phyloP scores from a whole-genome alignment of 2,329 filamentous ascomycete genomes.

The Talaromyces rugulosus region DNA sequence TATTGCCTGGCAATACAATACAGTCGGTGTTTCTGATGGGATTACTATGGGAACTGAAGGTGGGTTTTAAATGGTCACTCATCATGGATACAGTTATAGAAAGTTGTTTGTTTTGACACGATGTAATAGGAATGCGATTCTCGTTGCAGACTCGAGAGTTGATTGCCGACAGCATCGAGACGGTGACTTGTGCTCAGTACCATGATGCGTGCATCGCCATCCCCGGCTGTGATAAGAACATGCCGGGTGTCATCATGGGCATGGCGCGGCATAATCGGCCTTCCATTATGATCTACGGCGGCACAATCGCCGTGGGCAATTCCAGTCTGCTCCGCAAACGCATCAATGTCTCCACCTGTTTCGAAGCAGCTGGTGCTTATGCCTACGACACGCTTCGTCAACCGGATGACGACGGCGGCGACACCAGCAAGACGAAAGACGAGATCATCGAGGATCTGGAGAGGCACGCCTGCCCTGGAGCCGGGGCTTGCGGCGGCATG shows the following conservation, averaged over 20 bases:
- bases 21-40: constrained; percentile 81
- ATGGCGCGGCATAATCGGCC: constrained; percentile 88
- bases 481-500: constrained; percentile 85
- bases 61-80: constrained; percentile 31
- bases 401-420: constrained; percentile 61
- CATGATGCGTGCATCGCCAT: constrained; percentile 93
- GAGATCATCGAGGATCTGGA: constrained; percentile 84
- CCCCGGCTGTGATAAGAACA: constrained; percentile 95
- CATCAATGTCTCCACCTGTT: constrained; percentile 85
- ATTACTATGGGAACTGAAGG: constrained; percentile 95
- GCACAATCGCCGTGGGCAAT: constrained; percentile 84
- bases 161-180: constrained; percentile 92
- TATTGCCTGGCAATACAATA: constrained; percentile 94
- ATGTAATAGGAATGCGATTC: constrained; percentile 74
- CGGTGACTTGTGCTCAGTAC: constrained; percentile 83
- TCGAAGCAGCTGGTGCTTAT: constrained; percentile 81
- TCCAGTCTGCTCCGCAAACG: constrained; percentile 69
- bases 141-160: constrained; percentile 86
- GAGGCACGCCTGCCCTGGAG: constrained; percentile 69
- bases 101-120: neutral
- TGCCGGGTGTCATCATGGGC: constrained; percentile 89
- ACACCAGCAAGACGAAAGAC: constrained; percentile 62
- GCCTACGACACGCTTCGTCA: constrained; percentile 69
- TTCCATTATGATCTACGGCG: constrained; percentile 93
- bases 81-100: neutral